Base-by-base conservation (phyloP, 2,329 filamentous ascomycete genomes). In the Penicillium polonicum region DNA sequence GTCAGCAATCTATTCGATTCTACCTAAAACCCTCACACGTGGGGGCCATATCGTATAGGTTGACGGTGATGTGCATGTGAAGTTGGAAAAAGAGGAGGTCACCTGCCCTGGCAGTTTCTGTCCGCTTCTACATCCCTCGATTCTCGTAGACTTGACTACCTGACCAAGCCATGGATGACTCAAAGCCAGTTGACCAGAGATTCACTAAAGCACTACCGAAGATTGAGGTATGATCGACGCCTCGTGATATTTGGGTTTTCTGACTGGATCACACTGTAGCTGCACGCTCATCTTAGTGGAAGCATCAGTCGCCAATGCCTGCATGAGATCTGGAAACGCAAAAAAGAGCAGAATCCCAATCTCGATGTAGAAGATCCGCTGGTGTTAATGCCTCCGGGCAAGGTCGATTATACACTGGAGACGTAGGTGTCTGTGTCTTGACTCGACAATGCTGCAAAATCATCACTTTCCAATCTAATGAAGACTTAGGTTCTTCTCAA, bases 231-330 rank as follows among this genome's bases (percentile, higher is more conserved):
- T 13, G 60, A 23, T 50, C 19, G 21, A 17, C 25, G 19, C 35
- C 13, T 35, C 42, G 13, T 19, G 12, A 33, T n/a, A 19, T 33
- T 36, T 7, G 15, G 27, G 15, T 43, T 48, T 42, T 15, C 48
- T 65, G 17, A 61, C 50, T n/a, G 3, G 13, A 39, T 42, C 39
- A 42, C n/a, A 48, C 36, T 55, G 27, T 46, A 92, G 87, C 83
- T 93, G 52, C 90, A 94, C 68, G 90, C 90, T 60, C 90, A 94
- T 74, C 81, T 94, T 44, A 90, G 86, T 41, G 90, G 90, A 52
- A 91, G 88, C 72, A 90, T 94, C 71, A 88, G 84, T 69, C 84
- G 88, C 33, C 77, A 85, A 66, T 87, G 85, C 60, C 83, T 94
- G 2, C 89, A 91, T 69, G 83, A 90, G 38, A 85, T 93, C 69